Conservation (phyloP, 2,329 filamentous ascomycete genomes). For the Escovopsis sp. region DNA sequence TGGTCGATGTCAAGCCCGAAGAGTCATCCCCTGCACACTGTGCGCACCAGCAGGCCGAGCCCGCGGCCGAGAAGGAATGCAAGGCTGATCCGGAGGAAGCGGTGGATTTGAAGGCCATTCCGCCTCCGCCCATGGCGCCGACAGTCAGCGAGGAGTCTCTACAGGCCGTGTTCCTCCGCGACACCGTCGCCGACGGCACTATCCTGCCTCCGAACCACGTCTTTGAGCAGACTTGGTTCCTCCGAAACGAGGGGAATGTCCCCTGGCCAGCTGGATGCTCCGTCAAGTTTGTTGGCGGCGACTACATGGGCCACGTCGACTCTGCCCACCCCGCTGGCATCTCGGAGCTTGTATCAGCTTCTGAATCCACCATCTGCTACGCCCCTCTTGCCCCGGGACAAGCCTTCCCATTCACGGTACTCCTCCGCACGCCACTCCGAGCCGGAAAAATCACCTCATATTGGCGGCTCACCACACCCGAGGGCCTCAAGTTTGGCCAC, state of each 20-base stretch:
- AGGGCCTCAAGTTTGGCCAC: constrained; percentile 76
- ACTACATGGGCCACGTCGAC: constrained; percentile 91
- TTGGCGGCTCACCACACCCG: constrained; percentile 79
- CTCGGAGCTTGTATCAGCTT: constrained; percentile 60
- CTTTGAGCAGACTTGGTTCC: constrained; percentile 83
- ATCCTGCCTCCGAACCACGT: constrained; percentile 52
- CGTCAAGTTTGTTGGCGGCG: constrained; percentile 82
- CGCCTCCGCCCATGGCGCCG: constrained; percentile 3
- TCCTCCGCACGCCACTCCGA: constrained; percentile 65
- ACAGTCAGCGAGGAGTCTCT: constrained; percentile 21
- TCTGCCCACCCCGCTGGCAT: constrained; percentile 65
- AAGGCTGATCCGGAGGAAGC: constrained; percentile 12
- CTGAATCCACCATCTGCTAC: constrained; percentile 66
- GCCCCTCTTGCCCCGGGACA: constrained; percentile 57
- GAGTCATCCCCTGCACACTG: constrained; percentile 15
- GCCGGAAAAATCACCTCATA: constrained; percentile 79
- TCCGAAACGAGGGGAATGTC: constrained; percentile 67
- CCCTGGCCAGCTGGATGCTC: constrained; percentile 82
- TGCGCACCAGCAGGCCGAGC: constrained; percentile 8
- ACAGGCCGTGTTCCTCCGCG: constrained; percentile 53
- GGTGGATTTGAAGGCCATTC: not conserved
- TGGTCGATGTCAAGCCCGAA: constrained; percentile 55
- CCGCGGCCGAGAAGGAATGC: constrained; percentile 9
- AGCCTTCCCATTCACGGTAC: constrained; percentile 65
- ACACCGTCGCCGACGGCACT: constrained; percentile 68